Conservation (phyloP, 2,329 filamentous ascomycete genomes). For the Beauveria sp. region DNA sequence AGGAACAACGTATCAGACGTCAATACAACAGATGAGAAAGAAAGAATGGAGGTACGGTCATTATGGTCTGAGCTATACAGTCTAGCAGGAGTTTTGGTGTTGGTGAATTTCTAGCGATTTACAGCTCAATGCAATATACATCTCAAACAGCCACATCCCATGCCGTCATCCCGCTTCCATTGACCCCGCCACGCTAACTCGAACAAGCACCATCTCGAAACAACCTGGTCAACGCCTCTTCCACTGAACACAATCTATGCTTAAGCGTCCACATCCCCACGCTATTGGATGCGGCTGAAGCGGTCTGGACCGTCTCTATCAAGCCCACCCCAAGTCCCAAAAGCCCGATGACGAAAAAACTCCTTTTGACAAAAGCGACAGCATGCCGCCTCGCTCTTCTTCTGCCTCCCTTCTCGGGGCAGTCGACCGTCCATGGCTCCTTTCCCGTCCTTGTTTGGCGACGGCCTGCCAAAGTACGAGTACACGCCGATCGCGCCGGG, state of each 20-base stretch:
- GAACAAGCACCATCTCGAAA: background rate
- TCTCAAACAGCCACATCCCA: background rate
- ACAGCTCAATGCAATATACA: background rate
- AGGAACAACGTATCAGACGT: background rate
- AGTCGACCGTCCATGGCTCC: background rate
- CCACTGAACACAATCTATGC: background rate
- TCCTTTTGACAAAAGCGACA: too few species aligned
- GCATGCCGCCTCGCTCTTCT: background rate
- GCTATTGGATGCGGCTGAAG: constrained; percentile 11
- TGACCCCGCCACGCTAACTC: background rate
- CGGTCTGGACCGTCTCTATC: background rate
- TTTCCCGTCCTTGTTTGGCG: background rate
- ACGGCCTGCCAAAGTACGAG: background rate
- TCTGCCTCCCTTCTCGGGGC: background rate
- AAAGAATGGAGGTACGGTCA: background rate
- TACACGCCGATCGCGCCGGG: constrained; percentile 11
- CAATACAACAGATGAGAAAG: background rate
- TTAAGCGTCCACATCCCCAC: background rate
- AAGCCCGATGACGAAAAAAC: too few species aligned
- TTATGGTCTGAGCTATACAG: background rate
- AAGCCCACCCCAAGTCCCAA: background rate
- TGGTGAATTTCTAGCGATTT: constrained; percentile 8
- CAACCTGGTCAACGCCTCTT: background rate
- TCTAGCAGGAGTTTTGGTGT: constrained; percentile 8
- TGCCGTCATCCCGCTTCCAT: too few species aligned